Evolutionary conservation across 2,329 filamentous ascomycete genomes (phyloP), one percentile per base, ranked within the genome.

Genomic region (Apiospora phragmitis): DNA sequence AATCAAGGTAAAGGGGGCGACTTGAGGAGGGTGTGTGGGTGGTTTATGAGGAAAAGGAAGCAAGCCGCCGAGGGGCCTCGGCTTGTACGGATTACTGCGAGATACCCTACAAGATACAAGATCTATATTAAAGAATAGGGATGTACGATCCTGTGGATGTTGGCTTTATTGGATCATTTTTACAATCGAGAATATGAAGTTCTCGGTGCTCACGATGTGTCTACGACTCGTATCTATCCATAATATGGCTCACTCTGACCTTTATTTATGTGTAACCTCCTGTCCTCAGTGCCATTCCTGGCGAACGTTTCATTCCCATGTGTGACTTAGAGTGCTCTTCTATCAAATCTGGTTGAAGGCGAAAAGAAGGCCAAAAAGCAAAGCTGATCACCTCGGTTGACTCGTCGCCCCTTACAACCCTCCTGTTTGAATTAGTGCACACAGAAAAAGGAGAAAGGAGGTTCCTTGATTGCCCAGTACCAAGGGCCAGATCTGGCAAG

Each of bases 1-100:
- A 67, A 89, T 87, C 72, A 87, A 87, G 11, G 76, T 76, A 3
- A 74, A 71, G 49, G 75, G 75, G 32, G 72, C 74, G 68, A 69
- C 73, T 32, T 73, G 55, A 65, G 69, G 62, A 55, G 69, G 69
- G 38, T 71, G 38, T 29, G 51, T 32, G 51, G 26, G 51, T 32
- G 70, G 41, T 24, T 4, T 51, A 45, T 8, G 35, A 43, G 9
- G 35, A 21, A n/a, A 49, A 71, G 26, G 21, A 65, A 21, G 24
- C 38, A 68, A 42, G 32, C 32, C 8, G 55, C 32, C 32, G 9
- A 38, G 55, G 55, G 51, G 29, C 29, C 32, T 38, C 29, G 55
- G 32, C 32, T 62, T 62, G 55, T 62, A 35, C 38, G 55, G 55
- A 62, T 62, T 62, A 38, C 1, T 62, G 55, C 55, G 55, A 62